Evolutionary conservation across 1,284 basidiomycete genomes (phyloP), one percentile per base, ranked within the genome.

Genomic region (Irpex lacteus): DNA sequence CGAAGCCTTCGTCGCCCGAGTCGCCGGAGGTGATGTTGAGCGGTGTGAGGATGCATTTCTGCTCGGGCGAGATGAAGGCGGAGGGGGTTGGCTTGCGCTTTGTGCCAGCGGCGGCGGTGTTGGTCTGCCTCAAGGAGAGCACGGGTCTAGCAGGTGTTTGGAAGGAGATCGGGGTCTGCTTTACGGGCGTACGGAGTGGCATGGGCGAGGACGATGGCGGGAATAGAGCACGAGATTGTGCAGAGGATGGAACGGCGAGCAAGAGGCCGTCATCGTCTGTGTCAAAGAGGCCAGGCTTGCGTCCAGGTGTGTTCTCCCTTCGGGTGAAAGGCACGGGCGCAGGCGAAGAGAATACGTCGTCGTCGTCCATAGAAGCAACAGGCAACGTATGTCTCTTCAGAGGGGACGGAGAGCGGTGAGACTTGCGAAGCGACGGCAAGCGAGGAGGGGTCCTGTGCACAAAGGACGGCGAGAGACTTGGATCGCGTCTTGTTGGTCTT

Each of bases 1-100:
- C 68, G 5, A 71, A 69, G 26, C 66, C 60, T 19, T 73, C 72
- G 44, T 72, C 66, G 11, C 63, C 52, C 6, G 65, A 66, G 21
- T 68, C 66, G n/a, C 71, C 70, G 5, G 76, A 47, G n/a, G 40
- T 74, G 18, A 74, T 71, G 61, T 66, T 70, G 40, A 78, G 72
- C 19, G 77, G 77, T 13, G 77, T 78, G 63, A 75, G 70, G 32
- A 73, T 69, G 13, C 74, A 70, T 57, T 69, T 72, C 1, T 71
- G 70, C 6, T 71, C 70, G 32, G 76, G 75, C 5, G 83, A 79
- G 38, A 82, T 77, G 58, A 85, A 80, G 56, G 79, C 77, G 50
- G 86, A 75, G 7, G 87, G 84, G 1, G 83, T 84, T 21, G 86
- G 85, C 73, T 90, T 91, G 68, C 89, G 85, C 74, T 91, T 91